Conservation (phyloP, 1,284 basidiomycete species). For the Rhodotorula sp. region DNA sequence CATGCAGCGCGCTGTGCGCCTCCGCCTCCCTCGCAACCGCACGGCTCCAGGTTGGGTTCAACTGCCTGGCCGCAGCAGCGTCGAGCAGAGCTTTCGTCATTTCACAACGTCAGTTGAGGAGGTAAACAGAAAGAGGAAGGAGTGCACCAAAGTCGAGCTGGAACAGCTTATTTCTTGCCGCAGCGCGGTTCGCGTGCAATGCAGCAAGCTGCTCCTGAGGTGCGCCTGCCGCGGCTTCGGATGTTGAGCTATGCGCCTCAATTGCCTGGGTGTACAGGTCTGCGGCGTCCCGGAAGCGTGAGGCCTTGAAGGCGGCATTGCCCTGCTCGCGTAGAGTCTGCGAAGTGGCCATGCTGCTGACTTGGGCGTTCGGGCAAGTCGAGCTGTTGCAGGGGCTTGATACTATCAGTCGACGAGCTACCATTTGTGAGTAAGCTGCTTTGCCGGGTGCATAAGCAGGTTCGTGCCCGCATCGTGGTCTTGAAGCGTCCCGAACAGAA, state of each 20-base stretch:
- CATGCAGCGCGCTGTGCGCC: too few relatives aligned
- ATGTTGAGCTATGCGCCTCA: not conserved
- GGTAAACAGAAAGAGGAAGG: too few relatives aligned
- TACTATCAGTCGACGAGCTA: too few relatives aligned
- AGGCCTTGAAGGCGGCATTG: slow-evolving; percentile 9
- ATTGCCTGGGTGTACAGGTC: slow-evolving; percentile 4
- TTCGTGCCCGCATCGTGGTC: too few relatives aligned
- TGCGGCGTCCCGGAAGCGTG: not conserved
- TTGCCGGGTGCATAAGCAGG: too few relatives aligned
- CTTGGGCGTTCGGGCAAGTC: too few relatives aligned
- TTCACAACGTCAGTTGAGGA: not conserved
- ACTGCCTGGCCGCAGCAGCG: not conserved
- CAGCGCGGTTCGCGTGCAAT: slow-evolving; percentile 20
- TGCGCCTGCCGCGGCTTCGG: not conserved
- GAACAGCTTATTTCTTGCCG: slow-evolving; percentile 10
- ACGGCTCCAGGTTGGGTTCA: too few relatives aligned
- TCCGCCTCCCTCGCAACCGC: too few relatives aligned
- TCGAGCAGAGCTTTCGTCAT: slow-evolving; percentile 12
- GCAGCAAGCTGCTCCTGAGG: slow-evolving; percentile 1
- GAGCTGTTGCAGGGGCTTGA: too few relatives aligned
- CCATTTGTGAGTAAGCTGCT: too few relatives aligned
- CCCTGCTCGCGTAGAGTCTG: slow-evolving; percentile 5
- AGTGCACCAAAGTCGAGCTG: slow-evolving; percentile 11
- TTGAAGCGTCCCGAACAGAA: too few relatives aligned
- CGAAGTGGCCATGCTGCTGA: not conserved